These are phyloP conservation scores for Cetradonia linearis DNA, from an alignment of 495 filamentous ascomycete genomes.

Conservation along the genomic window DNA sequence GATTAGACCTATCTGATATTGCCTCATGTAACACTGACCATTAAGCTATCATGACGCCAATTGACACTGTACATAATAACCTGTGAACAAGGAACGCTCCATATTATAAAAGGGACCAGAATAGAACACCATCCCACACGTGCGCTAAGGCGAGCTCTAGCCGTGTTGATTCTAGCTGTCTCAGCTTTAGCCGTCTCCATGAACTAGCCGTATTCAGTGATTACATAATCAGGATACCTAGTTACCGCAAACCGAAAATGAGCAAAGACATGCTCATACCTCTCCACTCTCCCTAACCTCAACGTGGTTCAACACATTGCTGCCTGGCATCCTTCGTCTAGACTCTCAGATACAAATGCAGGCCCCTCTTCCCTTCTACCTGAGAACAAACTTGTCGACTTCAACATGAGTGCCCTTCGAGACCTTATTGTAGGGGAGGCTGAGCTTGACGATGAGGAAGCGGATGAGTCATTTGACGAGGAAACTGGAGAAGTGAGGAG, in stretches of 20 bases:
- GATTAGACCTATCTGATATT: not conserved
- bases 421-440: constrained; percentile 79
- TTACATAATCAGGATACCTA: constrained; percentile 4
- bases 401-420: constrained; percentile 54
- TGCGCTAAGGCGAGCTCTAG: not conserved
- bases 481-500: constrained; percentile 56
- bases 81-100: not conserved
- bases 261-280: not conserved
- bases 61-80: constrained; percentile 1
- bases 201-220: not conserved
- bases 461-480: constrained; percentile 78
- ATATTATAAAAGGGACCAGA: not conserved
- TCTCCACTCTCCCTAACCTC: not conserved
- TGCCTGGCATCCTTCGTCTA: not conserved
- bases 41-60: not conserved
- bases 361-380: not conserved
- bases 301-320: not conserved
- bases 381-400: not conserved
- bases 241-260: constrained; percentile 2
- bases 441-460: constrained; percentile 84
- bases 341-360: not conserved
- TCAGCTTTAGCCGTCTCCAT: too few species aligned
- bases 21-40: not conserved
- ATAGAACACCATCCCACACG: not conserved
- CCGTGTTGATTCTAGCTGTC: not conserved